phyloP scores from a whole-genome alignment of 768 basidiomycete species.

The Psilocybe cubensis region DNA sequence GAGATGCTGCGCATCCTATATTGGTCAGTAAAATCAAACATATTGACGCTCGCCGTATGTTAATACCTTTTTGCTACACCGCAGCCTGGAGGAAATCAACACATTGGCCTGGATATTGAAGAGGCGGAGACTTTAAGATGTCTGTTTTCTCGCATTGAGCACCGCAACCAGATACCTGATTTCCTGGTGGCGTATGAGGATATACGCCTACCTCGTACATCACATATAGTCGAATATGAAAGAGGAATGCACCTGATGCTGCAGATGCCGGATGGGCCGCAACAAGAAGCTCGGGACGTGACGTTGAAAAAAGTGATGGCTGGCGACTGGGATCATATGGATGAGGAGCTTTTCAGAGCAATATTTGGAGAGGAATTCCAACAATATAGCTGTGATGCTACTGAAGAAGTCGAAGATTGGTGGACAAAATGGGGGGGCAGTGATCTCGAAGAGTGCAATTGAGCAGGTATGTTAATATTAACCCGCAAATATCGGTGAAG shows the following conservation, averaged over 20 bases:
- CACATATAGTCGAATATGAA: conserved; percentile 13
- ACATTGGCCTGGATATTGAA: conserved; percentile 7
- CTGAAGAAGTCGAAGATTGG: conserved; percentile 66
- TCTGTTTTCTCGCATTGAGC: conserved; percentile 7
- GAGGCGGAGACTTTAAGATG: conserved; percentile 8
- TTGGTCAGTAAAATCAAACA: neutral
- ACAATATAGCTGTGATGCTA: conserved; percentile 53
- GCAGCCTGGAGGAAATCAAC: conserved; percentile 10
- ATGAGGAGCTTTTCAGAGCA: conserved; percentile 45
- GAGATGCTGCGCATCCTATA: conserved; percentile 12
- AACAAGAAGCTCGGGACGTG: conserved; percentile 24
- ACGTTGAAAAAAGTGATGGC: conserved; percentile 32
- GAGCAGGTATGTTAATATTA: no score
- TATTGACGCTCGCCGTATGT: neutral
- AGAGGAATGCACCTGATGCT: conserved; percentile 9
- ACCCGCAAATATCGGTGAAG: no score
- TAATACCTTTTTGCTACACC: neutral
- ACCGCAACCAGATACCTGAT: conserved; percentile 7
- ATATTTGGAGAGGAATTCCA: conserved; percentile 59
- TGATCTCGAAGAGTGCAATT: conserved; percentile 12
- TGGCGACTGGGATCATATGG: conserved; percentile 46
- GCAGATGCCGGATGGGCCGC: conserved; percentile 34
- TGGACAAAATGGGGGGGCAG: conserved; percentile 54
- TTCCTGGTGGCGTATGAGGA: conserved; percentile 14
- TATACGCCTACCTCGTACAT: conserved; percentile 11